Percentiles rank a stretch among this genome's conserved stretches.
phyloP scores from a whole-genome alignment of 2,329 filamentous ascomycete species.

The Xylariaceae sp. region DNA sequence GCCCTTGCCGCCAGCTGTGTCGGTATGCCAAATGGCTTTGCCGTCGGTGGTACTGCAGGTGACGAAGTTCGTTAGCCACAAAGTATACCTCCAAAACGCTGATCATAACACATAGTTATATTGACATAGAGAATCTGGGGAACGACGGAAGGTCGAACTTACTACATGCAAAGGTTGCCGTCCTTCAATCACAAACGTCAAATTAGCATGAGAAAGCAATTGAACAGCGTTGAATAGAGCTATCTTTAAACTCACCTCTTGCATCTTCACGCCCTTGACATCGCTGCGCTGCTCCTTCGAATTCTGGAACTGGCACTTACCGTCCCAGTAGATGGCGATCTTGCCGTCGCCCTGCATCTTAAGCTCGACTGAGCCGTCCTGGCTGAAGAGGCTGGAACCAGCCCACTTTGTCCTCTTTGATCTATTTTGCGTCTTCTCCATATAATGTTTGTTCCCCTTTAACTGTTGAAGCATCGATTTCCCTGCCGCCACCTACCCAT shows the following conservation, averaged over 20 bases:
- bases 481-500: background rate
- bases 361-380: conserved; percentile 40
- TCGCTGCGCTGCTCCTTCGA: conserved; percentile 36
- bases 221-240: no score
- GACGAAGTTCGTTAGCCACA: conserved; percentile 5
- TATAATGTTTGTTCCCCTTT: no score
- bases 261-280: conserved; percentile 40
- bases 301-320: conserved; percentile 41
- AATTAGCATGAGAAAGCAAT: no score
- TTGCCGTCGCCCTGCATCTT: conserved; percentile 43
- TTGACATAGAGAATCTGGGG: background rate
- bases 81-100: background rate
- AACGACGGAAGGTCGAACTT: conserved; percentile 20
- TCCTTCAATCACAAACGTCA: no score
- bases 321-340: conserved; percentile 40
- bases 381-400: conserved; percentile 40
- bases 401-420: no score
- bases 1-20: conserved; percentile 33
- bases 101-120: background rate
- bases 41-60: conserved; percentile 15
- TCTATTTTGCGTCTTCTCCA: no score
- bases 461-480: background rate
- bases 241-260: no score
- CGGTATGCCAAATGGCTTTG: conserved; percentile 38
- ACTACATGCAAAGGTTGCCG: conserved; percentile 44